A percentile compares a stretch with the other conserved stretches of the same genome.
phyloP scores from a whole-genome alignment of 139 green algal genomes.

The Coccomyxa sp. region DNA sequence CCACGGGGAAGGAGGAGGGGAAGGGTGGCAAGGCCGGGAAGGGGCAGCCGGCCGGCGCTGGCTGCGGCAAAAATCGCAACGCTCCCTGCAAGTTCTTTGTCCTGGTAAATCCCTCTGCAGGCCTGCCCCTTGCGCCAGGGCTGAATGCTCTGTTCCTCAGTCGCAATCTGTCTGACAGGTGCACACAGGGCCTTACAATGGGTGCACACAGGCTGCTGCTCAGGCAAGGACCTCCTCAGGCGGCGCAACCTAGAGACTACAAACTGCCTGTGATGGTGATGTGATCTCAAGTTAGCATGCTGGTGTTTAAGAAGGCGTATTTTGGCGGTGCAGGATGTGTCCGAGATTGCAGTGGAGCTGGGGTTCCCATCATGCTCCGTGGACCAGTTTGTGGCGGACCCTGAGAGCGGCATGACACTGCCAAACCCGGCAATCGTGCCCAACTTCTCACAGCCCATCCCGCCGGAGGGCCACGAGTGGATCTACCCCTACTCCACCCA shows the following conservation, averaged over 20 bases:
- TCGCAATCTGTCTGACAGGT: too few species aligned
- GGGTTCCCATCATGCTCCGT: not conserved
- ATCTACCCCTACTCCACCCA: not conserved
- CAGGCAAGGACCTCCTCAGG: too few species aligned
- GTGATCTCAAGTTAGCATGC: too few species aligned
- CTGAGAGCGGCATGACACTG: not conserved
- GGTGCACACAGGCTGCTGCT: too few species aligned
- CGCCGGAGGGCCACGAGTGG: not conserved
- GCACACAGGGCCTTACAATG: too few species aligned
- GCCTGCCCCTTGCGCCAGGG: too few species aligned
- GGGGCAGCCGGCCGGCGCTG: not conserved
- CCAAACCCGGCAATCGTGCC: not conserved
- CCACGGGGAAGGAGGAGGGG: too few species aligned
- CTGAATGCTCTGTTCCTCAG: too few species aligned
- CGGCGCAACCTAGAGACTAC: too few species aligned
- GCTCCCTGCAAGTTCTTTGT: not conserved
- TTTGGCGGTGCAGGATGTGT: not conserved
- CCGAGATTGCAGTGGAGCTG: conserved; percentile 1
- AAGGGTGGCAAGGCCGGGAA: not conserved
- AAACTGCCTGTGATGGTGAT: too few species aligned
- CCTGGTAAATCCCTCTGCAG: not conserved
- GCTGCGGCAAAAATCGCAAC: not conserved
- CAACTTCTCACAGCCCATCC: not conserved
- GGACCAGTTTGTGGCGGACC: not conserved
- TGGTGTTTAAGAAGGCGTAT: too few species aligned